phyloP scores from a whole-genome alignment of 106 monocot genomes.

The Hemerocallis citrina region DNA sequence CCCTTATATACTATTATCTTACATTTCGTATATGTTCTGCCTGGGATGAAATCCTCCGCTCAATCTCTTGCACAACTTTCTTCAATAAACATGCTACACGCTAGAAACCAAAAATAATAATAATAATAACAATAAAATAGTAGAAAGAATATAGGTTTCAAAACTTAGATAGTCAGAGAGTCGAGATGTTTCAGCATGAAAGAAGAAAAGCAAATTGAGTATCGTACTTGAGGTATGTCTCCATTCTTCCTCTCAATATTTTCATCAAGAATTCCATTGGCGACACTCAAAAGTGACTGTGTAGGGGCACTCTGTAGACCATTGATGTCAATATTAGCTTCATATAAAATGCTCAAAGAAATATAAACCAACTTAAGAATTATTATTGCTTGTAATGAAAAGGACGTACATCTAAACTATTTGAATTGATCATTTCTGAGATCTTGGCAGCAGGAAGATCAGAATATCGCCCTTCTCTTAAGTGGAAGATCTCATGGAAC shows the following conservation, averaged over 20 bases:
- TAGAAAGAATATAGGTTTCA: neutral
- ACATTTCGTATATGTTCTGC: conserved; percentile 79
- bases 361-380: neutral
- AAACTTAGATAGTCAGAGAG: neutral
- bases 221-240: conserved; percentile 81
- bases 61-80: conserved; percentile 73
- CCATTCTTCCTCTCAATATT: conserved; percentile 61
- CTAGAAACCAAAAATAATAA: conserved; percentile 18
- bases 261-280: conserved; percentile 65
- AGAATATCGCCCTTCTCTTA: conserved; percentile 33
- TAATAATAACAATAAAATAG: neutral
- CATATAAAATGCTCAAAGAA: conserved; percentile 2
- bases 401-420: conserved; percentile 31
- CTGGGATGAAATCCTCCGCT: conserved; percentile 69
- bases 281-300: conserved; percentile 50
- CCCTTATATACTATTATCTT: conserved; percentile 11
- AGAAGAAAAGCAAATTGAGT: conserved; percentile 9
- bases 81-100: conserved; percentile 56
- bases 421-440: conserved; percentile 42
- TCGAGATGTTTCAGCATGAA: neutral
- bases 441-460: conserved; percentile 35
- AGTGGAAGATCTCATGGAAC: conserved; percentile 29
- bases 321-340: neutral
- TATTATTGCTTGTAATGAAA: neutral
- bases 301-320: conserved; percentile 59